phyloP scores from a whole-genome alignment of 306 rosid genomes.

The Astragalus membranaceus region DNA sequence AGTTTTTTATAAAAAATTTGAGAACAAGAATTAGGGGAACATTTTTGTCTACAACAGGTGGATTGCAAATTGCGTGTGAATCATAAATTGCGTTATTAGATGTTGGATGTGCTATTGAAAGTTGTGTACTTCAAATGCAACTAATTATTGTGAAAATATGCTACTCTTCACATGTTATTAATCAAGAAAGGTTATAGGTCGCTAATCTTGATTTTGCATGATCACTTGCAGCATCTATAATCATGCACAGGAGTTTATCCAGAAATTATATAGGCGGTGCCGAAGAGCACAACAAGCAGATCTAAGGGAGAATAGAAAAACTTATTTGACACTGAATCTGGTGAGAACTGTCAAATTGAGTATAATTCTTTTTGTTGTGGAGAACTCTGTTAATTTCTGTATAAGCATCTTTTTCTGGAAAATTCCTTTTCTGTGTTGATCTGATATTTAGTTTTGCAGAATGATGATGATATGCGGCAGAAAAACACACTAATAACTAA shows the following conservation, averaged over 20 bases:
- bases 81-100: background rate
- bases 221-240: slow-evolving; percentile 83
- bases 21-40: background rate
- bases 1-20: too few relatives aligned
- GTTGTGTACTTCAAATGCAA: slow-evolving; percentile 5
- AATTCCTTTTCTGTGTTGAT: background rate
- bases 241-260: slow-evolving; percentile 53
- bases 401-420: background rate
- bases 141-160: background rate
- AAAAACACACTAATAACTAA: background rate
- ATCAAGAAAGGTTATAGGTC: background rate
- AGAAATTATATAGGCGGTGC: slow-evolving; percentile 36
- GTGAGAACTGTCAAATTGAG: slow-evolving; percentile 31
- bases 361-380: slow-evolving; percentile 2
- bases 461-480: background rate
- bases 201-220: slow-evolving; percentile 24
- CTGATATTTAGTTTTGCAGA: background rate
- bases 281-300: slow-evolving; percentile 34
- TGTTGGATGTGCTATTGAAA: background rate
- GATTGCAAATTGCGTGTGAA: background rate
- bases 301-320: slow-evolving; percentile 20
- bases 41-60: background rate
- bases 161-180: background rate
- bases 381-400: background rate
- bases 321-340: slow-evolving; percentile 10